Base-by-base conservation (phyloP, 163 green algal species). In the Scenedesmus sp. region DNA sequence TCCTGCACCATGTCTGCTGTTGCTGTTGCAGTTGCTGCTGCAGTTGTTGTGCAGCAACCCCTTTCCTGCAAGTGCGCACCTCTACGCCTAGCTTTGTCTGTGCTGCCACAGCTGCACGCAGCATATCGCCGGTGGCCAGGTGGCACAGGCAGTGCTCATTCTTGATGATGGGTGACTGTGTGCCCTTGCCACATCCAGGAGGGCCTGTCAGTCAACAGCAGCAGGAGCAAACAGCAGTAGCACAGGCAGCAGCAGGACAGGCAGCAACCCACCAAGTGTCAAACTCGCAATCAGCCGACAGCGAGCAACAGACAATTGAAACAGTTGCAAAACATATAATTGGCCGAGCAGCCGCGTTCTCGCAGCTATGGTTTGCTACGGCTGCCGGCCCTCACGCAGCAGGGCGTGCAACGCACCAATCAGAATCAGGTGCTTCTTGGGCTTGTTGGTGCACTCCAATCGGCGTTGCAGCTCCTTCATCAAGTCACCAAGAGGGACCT, bases 141-240 rank as follows among this genome's bases (percentile, higher is more conserved):
- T 99, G 98, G 94, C 98, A 99, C 86, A 99, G 91, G 95, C 98
- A 99, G 95, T 99, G 96, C 57, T 99, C 98, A 90, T 97, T 96
- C 94, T 99, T 99, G 86, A 99, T 98, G 15, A 95, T 94, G 0
- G 98, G 98, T 4, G 96, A 98, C 94, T 99, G 98, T 2, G 98
- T 99, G 67, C 98, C 98, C 94, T 99, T 99, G 9, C 98, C 98
- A 87, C 96, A 99, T 23, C 98, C 98, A 56, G 98, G 98, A 9
- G 98, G 98, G 15, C 91, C 87, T 94, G 34, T 7, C 76, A 64
- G 8, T 3, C 15, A 10, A 23, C 56, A 74, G n/a, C 56, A 88
- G n/a, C 10, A 57, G 10, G n/a, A 62, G 46, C 15, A 4, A 79
- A 52, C 23, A 79, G 70, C 70, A 79, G 70, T 79, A 52, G 20